These are phyloP conservation scores for Echites panduratus DNA, from an alignment of 257 asterid species.

Conservation along the genomic window DNA sequence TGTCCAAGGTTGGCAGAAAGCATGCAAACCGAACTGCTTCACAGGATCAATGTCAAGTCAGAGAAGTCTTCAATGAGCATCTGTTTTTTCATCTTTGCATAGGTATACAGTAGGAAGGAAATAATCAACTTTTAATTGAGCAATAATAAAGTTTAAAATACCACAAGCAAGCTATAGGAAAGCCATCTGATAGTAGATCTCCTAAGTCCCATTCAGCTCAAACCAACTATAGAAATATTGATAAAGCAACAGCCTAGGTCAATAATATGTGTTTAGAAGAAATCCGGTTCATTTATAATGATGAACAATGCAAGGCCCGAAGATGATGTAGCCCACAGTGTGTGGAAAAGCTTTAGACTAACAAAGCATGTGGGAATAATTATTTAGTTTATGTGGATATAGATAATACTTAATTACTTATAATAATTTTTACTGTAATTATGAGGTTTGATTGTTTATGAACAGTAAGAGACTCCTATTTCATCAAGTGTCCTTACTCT, in stretches of 20 bases:
- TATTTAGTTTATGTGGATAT: no score
- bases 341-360: neutral
- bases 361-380: no score
- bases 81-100: neutral
- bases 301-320: neutral
- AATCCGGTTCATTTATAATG: neutral
- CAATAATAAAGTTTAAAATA: neutral
- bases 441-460: neutral
- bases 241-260: neutral
- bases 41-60: no score
- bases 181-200: neutral
- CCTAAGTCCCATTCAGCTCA: neutral
- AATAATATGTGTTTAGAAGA: neutral
- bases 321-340: neutral
- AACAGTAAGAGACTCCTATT: neutral
- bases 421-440: neutral
- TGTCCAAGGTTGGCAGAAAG: neutral
- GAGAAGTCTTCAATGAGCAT: no score
- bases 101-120: neutral
- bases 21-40: no score
- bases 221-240: neutral
- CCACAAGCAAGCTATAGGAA: neutral
- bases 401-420: neutral
- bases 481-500: neutral
- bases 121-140: neutral